Evolutionary conservation across 179 eudicot species (phyloP).

Genomic region (Beta lomatogona): DNA sequence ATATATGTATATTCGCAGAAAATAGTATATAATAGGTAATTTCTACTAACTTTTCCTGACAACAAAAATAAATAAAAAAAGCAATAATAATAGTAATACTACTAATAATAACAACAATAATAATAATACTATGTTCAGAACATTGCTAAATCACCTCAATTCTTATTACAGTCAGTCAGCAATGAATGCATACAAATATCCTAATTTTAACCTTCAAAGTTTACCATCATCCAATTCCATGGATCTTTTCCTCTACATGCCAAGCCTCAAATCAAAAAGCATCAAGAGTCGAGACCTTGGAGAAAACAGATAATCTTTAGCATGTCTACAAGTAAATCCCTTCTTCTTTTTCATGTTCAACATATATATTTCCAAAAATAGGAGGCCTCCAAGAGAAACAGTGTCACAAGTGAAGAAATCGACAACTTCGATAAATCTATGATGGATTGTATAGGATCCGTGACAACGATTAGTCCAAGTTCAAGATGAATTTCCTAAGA

Average conservation of each 20-base stretch:
- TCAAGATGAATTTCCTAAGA: neutral
- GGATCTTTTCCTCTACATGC: neutral
- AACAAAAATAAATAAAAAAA: too few species aligned
- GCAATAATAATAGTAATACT: too few species aligned
- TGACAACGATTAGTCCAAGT: neutral
- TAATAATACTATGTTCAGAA: neutral
- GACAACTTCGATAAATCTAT: neutral
- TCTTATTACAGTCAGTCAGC: neutral
- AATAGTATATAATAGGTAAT: neutral
- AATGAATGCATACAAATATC: neutral
- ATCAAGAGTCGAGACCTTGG: neutral
- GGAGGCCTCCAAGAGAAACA: neutral
- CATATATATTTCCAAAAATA: neutral
- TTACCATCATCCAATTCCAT: constrained; percentile 8
- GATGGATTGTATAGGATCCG: too few species aligned
- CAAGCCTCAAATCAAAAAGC: neutral
- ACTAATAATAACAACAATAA: too few species aligned
- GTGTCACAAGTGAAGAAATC: neutral
- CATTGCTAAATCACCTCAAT: neutral
- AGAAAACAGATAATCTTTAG: neutral
- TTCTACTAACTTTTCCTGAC: neutral
- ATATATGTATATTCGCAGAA: neutral
- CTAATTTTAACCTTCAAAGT: neutral
- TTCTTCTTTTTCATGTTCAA: neutral
- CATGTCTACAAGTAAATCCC: neutral